These are phyloP conservation scores for Nakaseomyces glabratus DNA, from an alignment of 1,139 yeast genomes.

Conservation along the genomic window DNA sequence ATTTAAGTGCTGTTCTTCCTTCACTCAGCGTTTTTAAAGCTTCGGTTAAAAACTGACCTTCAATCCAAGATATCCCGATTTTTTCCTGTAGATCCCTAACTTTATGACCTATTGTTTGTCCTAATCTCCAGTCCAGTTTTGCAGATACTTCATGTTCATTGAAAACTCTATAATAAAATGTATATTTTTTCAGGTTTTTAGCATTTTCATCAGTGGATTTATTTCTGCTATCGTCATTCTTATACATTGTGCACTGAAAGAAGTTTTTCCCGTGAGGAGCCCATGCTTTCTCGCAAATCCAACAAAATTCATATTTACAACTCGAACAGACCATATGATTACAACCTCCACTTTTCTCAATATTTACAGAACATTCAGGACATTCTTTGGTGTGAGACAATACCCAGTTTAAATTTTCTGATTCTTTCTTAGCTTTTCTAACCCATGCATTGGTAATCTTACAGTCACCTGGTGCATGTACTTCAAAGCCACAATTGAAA, in stretches of 20 bases:
- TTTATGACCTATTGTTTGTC: constrained; percentile 51
- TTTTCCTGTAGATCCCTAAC: constrained; percentile 60
- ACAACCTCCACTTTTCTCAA: constrained; percentile 89
- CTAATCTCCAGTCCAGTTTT: constrained; percentile 59
- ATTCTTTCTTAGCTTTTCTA: constrained; percentile 72
- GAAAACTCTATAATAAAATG: constrained; percentile 70
- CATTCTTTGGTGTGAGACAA: constrained; percentile 81
- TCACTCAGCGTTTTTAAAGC: constrained; percentile 55
- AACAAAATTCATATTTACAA: constrained; percentile 77
- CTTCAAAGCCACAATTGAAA: constrained; percentile 63
- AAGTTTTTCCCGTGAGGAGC: constrained; percentile 52
- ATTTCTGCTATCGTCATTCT: constrained; percentile 35
- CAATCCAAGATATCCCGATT: constrained; percentile 74
- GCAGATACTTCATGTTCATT: constrained; percentile 72
- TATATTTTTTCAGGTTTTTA: constrained; percentile 51
- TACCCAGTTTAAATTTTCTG: constrained; percentile 86
- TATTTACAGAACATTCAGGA: constrained; percentile 44
- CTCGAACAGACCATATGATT: constrained; percentile 88
- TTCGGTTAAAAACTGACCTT: constrained; percentile 73
- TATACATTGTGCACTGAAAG: constrained; percentile 53
- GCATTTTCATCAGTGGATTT: constrained; percentile 31
- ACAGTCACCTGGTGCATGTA: constrained; percentile 83
- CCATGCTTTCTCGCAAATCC: constrained; percentile 88
- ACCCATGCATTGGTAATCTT: constrained; percentile 63
- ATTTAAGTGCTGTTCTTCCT: constrained; percentile 72